Conservation (phyloP, 2,329 filamentous ascomycete species). For the Alternaria triticimaculans region DNA sequence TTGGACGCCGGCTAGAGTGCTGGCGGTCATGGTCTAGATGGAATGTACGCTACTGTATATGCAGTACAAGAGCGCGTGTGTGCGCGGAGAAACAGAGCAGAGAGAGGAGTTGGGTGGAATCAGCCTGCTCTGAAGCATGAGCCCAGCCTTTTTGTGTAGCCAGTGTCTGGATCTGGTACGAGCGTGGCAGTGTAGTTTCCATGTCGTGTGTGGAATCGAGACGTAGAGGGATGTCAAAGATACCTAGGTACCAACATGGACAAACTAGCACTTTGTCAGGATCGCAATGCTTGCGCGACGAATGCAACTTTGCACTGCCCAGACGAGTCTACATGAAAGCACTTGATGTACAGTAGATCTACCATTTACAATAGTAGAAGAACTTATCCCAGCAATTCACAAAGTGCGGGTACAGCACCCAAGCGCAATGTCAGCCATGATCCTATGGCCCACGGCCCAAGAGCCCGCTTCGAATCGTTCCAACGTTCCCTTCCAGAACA, state of each 20-base stretch:
- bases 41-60: neutral
- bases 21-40: neutral
- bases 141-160: neutral
- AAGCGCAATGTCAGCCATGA: no score
- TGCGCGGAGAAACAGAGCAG: neutral
- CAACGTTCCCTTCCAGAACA: neutral
- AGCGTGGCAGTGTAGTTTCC: neutral
- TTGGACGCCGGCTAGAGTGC: neutral
- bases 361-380: neutral
- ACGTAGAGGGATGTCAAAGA: no score
- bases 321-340: neutral
- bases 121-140: neutral
- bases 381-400: no score
- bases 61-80: neutral
- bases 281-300: neutral
- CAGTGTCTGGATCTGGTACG: neutral
- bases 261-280: neutral
- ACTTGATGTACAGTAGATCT: neutral
- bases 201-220: no score
- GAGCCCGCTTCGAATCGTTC: neutral
- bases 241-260: no score
- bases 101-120: neutral
- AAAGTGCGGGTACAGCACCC: no score
- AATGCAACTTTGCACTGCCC: neutral
- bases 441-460: neutral